phyloP scores from a whole-genome alignment of 306 rosid species.

The Quercus suber region DNA sequence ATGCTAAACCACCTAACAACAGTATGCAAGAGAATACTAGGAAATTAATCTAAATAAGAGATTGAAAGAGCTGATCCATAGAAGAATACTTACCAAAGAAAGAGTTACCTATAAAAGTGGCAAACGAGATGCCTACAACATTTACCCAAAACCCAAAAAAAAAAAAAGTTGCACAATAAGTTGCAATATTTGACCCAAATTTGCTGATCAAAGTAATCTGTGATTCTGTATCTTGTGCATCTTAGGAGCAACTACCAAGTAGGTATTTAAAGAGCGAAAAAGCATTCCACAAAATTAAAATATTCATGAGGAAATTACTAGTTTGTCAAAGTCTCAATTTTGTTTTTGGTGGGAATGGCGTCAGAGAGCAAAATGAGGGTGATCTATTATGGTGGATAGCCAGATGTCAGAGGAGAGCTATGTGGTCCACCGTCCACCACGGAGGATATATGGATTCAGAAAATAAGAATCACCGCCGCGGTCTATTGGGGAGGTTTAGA shows the following conservation, averaged over 20 bases:
- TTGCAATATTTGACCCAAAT: no score
- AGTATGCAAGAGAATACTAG: no score
- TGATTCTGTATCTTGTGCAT: background rate
- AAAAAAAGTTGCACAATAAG: no score
- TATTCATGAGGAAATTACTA: background rate
- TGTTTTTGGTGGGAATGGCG: constrained; percentile 52
- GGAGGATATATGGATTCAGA: background rate
- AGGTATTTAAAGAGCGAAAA: background rate
- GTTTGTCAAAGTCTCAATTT: background rate
- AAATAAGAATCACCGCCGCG: background rate
- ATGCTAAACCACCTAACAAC: no score
- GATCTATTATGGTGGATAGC: background rate
- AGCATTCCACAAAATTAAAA: background rate
- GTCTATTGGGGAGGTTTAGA: background rate
- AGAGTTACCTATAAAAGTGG: no score
- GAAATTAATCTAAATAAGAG: no score
- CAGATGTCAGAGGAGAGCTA: constrained; percentile 1
- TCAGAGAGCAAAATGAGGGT: constrained; percentile 46
- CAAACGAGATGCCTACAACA: no score
- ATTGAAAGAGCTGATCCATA: no score
- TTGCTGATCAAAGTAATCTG: no score
- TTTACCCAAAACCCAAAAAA: no score
- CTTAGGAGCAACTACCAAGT: background rate
- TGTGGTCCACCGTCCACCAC: constrained; percentile 15
- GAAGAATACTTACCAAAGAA: no score